These are phyloP conservation scores for Vicia sativa DNA, from an alignment of 306 rosid genomes.

Conservation along the genomic window DNA sequence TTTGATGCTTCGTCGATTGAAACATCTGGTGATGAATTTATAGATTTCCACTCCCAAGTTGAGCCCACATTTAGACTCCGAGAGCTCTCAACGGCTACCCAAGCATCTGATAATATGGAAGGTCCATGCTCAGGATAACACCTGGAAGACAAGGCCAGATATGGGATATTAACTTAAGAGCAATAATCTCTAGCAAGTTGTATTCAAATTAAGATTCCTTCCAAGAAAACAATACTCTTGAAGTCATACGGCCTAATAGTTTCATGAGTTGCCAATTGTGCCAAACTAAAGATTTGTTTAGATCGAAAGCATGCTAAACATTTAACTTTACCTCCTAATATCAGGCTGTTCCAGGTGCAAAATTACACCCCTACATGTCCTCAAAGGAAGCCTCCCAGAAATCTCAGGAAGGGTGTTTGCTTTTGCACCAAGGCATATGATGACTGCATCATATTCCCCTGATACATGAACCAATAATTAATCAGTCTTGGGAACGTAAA, in stretches of 20 bases:
- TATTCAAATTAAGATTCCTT: neutral
- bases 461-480: constrained; percentile 19
- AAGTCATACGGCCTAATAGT: constrained; percentile 13
- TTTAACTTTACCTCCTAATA: constrained; percentile 51
- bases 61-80: constrained; percentile 70
- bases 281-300: constrained; percentile 1
- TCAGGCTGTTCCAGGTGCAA: constrained; percentile 70
- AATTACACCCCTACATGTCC: constrained; percentile 90
- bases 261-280: constrained; percentile 9
- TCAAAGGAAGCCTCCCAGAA: constrained; percentile 84
- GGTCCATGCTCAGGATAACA: constrained; percentile 69
- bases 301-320: constrained; percentile 17
- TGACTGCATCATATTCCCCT: constrained; percentile 84
- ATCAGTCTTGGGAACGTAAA: constrained; percentile 10
- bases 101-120: constrained; percentile 83
- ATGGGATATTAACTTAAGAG: constrained; percentile 13
- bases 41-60: constrained; percentile 93
- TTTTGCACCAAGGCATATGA: constrained; percentile 86
- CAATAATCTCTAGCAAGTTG: neutral
- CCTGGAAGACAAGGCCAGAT: constrained; percentile 50
- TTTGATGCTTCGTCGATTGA: constrained; percentile 61
- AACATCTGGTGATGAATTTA: constrained; percentile 67
- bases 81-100: constrained; percentile 79
- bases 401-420: constrained; percentile 81
- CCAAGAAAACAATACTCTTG: constrained; percentile 21